Evolutionary conservation across 2,329 filamentous ascomycete species (phyloP).

Genomic region (Clarireedia monteithiana): DNA sequence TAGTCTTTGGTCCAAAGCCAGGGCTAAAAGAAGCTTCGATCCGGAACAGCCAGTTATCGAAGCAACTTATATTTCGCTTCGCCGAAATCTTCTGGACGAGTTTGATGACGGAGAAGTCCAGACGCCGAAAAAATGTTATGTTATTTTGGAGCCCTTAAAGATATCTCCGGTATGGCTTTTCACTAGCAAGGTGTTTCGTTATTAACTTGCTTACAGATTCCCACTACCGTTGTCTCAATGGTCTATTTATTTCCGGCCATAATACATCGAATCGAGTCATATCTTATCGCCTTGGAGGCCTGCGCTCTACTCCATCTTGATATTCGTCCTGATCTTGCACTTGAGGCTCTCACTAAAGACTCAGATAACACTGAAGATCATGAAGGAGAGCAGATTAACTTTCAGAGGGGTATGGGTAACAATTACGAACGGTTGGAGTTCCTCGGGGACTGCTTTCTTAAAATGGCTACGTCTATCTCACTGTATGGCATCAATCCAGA

Average conservation of each 20-base stretch:
- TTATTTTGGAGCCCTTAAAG: constrained; percentile 69
- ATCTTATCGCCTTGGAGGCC: constrained; percentile 71
- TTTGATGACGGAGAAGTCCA: constrained; percentile 43
- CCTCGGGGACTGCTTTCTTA: constrained; percentile 86
- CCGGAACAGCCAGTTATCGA: constrained; percentile 74
- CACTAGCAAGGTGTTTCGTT: neutral
- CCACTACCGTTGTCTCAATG: constrained; percentile 61
- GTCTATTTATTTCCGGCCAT: constrained; percentile 74
- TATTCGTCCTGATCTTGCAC: constrained; percentile 60
- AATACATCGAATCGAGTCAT: constrained; percentile 74
- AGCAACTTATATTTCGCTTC: constrained; percentile 64
- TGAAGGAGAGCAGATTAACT: constrained; percentile 57
- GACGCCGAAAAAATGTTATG: constrained; percentile 44
- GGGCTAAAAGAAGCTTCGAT: constrained; percentile 44
- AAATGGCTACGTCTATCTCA: constrained; percentile 89
- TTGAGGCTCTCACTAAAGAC: constrained; percentile 91
- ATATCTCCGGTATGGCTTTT: constrained; percentile 49
- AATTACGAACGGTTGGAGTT: constrained; percentile 96
- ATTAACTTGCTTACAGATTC: constrained; percentile 35
- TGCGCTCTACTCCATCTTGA: constrained; percentile 56
- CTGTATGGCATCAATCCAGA: constrained; percentile 70
- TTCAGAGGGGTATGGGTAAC: constrained; percentile 78
- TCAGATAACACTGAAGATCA: constrained; percentile 77
- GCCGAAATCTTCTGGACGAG: constrained; percentile 78
- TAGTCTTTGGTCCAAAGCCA: constrained; percentile 61